Evolutionary conservation across 805 yeast genomes (phyloP).

Genomic region (Blastobotrys americana): DNA sequence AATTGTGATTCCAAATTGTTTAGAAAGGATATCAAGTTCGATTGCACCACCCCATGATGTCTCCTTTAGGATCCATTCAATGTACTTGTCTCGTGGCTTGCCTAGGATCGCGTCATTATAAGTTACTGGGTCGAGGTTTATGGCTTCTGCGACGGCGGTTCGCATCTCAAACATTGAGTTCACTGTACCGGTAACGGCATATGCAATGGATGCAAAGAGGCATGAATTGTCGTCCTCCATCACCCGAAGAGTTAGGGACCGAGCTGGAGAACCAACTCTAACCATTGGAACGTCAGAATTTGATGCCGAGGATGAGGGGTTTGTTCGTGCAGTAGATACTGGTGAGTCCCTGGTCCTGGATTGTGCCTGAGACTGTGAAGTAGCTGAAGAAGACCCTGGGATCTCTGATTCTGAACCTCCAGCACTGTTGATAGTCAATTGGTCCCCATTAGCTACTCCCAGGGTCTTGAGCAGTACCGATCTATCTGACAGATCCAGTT

Average conservation of each 20-base stretch:
- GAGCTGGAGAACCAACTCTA: neutral
- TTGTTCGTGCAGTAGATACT: neutral
- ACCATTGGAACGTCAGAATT: slow-evolving; percentile 17
- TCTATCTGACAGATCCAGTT: slow-evolving; percentile 30
- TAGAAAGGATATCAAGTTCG: slow-evolving; percentile 57
- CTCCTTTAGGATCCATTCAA: slow-evolving; percentile 51
- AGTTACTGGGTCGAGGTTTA: slow-evolving; percentile 36
- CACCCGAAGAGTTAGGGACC: slow-evolving; percentile 43
- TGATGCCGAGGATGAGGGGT: neutral
- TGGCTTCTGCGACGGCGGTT: slow-evolving; percentile 41
- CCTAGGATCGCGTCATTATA: slow-evolving; percentile 57
- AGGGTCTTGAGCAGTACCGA: slow-evolving; percentile 22
- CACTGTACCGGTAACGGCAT: slow-evolving; percentile 39
- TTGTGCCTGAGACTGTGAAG: neutral
- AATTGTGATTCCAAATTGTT: slow-evolving; percentile 44
- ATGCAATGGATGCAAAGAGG: slow-evolving; percentile 58
- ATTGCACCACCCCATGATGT: slow-evolving; percentile 83
- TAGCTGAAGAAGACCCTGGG: slow-evolving; percentile 4
- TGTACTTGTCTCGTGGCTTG: slow-evolving; percentile 40
- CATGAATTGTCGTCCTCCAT: slow-evolving; percentile 78
- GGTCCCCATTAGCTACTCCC: slow-evolving; percentile 56
- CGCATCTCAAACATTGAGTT: slow-evolving; percentile 46
- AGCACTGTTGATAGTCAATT: slow-evolving; percentile 35
- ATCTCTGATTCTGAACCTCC: slow-evolving; percentile 12
- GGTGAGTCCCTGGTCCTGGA: neutral